A percentile compares a stretch with the other conserved stretches of the same genome.
These are phyloP conservation scores for Amylostereum areolatum DNA, from an alignment of 1,284 basidiomycete genomes.

Conservation along the genomic window DNA sequence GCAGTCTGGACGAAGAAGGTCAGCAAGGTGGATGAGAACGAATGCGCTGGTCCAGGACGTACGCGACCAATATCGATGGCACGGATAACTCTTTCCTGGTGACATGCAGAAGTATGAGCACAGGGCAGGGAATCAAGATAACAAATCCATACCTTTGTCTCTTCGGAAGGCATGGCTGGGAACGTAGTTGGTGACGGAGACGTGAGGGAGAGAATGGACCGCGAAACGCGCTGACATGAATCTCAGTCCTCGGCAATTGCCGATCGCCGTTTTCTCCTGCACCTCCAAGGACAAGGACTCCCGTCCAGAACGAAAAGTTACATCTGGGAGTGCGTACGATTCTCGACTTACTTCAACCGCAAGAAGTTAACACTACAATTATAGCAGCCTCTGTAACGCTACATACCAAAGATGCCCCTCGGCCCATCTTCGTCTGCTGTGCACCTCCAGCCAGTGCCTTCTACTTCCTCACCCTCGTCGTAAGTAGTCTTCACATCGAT, in stretches of 20 bases:
- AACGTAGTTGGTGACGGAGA: conserved; percentile 20
- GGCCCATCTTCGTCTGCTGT: conserved; percentile 63
- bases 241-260: conserved; percentile 20
- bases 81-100: conserved; percentile 74
- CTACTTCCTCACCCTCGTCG: conserved; percentile 27
- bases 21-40: conserved; percentile 5
- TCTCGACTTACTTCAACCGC: not conserved
- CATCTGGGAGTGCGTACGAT: not conserved
- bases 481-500: conserved; percentile 12
- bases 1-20: conserved; percentile 51
- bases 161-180: conserved; percentile 73
- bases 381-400: not conserved
- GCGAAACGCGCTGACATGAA: not conserved
- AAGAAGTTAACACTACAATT: not conserved
- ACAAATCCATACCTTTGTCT: conserved; percentile 61
- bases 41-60: conserved; percentile 26
- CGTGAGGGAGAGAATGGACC: conserved; percentile 8
- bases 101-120: not conserved
- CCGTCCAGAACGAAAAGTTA: not conserved
- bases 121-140: not conserved
- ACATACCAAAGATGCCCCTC: conserved; percentile 51
- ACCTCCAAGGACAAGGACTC: no score
- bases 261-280: conserved; percentile 9
- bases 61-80: conserved; percentile 76
- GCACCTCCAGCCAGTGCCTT: conserved; percentile 44